Conservation (phyloP, 768 basidiomycete species). For the Lentinula boryana region DNA sequence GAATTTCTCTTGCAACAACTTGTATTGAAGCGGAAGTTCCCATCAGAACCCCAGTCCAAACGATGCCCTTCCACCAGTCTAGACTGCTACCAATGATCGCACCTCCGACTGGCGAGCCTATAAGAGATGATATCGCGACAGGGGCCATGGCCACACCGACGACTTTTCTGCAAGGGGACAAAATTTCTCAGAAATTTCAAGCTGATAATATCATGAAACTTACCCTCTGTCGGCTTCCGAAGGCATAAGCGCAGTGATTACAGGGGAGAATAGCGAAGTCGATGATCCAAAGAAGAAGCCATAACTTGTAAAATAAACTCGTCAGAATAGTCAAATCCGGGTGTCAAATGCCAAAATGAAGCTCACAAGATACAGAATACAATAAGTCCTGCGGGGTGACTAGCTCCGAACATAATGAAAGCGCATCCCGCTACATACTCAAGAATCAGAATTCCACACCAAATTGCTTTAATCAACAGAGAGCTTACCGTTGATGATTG, state of each 20-base stretch:
- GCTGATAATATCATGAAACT: background rate
- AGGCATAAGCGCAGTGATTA: conserved; percentile 3
- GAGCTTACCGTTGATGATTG: background rate
- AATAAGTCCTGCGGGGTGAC: background rate
- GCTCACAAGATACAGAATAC: conserved; percentile 2
- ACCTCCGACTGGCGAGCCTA: background rate
- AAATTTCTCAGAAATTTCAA: too few relatives aligned
- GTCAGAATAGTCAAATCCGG: too few relatives aligned
- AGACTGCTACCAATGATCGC: background rate
- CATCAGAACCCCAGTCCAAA: conserved; percentile 1
- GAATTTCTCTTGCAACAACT: background rate
- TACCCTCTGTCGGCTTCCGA: conserved; percentile 6
- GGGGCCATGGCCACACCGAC: conserved; percentile 1
- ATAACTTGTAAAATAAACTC: background rate
- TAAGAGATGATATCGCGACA: background rate
- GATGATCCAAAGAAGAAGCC: conserved; percentile 1
- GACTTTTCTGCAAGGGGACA: background rate
- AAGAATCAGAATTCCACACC: background rate
- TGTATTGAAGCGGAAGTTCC: background rate
- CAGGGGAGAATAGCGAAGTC: background rate
- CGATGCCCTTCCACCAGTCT: conserved; percentile 4
- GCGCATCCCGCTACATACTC: background rate
- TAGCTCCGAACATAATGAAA: conserved; percentile 1
- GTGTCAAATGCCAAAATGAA: background rate
- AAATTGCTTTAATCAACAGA: background rate